Percentiles rank a stretch among this genome's conserved stretches.
phyloP scores from a whole-genome alignment of 2,329 filamentous ascomycete species.

The Beauveria sp. region DNA sequence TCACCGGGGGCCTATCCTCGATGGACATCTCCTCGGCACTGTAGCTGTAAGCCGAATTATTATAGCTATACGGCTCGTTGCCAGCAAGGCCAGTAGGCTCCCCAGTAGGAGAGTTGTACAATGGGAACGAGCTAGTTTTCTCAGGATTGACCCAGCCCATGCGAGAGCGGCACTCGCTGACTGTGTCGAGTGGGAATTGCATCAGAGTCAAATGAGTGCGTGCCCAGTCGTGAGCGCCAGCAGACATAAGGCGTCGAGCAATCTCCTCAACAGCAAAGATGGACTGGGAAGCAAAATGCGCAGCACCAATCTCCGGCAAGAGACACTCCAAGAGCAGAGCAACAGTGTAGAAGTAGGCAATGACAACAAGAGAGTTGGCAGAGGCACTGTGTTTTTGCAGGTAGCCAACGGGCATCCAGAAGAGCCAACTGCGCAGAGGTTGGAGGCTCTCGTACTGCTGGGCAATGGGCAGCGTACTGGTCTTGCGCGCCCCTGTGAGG shows the following conservation, averaged over 20 bases:
- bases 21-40: constrained; percentile 55
- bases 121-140: constrained; percentile 52
- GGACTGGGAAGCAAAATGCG: constrained; percentile 77
- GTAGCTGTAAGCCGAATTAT: constrained; percentile 54
- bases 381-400: constrained; percentile 71
- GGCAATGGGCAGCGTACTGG: constrained; percentile 62
- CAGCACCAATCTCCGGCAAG: constrained; percentile 83
- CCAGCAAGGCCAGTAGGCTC: constrained; percentile 34
- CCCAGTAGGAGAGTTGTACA: constrained; percentile 47
- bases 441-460: constrained; percentile 89
- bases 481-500: constrained; percentile 63
- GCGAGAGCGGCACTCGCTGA: constrained; percentile 59
- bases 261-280: constrained; percentile 82
- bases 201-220: constrained; percentile 60
- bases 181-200: constrained; percentile 66
- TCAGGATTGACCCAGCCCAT: constrained; percentile 60
- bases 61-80: constrained; percentile 42
- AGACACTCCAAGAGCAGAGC: constrained; percentile 82
- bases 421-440: constrained; percentile 83
- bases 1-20: constrained; percentile 45
- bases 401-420: constrained; percentile 86
- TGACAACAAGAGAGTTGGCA: constrained; percentile 69
- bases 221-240: constrained; percentile 46
- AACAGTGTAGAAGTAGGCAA: constrained; percentile 90
- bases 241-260: constrained; percentile 61